A percentile compares a stretch with the other conserved stretches of the same genome.
phyloP scores from a whole-genome alignment of 305 asterid genomes.

The Plantago rigida region DNA sequence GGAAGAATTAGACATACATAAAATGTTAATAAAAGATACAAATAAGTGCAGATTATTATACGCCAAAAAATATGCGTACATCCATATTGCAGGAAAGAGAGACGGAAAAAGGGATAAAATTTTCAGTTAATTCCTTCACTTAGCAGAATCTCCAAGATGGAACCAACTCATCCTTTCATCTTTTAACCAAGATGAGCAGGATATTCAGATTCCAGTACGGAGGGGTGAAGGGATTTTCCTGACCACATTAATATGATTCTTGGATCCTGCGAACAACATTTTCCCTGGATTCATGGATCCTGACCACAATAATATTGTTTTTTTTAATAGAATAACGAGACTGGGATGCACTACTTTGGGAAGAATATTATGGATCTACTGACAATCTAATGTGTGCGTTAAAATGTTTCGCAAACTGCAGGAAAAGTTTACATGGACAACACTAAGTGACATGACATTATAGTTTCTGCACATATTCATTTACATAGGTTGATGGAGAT shows the following conservation, averaged over 20 bases:
- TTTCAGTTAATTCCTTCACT: not conserved
- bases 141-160: not conserved
- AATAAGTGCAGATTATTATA: constrained; percentile 6
- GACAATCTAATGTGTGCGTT: not conserved
- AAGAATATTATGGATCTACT: not conserved
- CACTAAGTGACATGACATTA: not conserved
- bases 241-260: not conserved
- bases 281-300: not conserved
- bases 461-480: no score
- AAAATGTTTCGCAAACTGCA: not conserved
- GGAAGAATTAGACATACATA: constrained; percentile 16
- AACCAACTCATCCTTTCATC: not conserved
- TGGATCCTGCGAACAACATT: not conserved
- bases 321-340: not conserved
- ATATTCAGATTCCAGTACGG: not conserved
- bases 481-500: no score
- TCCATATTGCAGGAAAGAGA: not conserved
- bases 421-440: not conserved
- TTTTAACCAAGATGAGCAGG: not conserved
- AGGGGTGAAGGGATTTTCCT: not conserved
- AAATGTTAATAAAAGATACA: constrained; percentile 17
- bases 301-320: not conserved
- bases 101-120: not conserved
- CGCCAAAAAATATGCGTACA: not conserved
- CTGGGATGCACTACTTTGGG: not conserved